Base-by-base conservation (phyloP, 441 rosid genomes). In the Aquilaria agallochum region DNA sequence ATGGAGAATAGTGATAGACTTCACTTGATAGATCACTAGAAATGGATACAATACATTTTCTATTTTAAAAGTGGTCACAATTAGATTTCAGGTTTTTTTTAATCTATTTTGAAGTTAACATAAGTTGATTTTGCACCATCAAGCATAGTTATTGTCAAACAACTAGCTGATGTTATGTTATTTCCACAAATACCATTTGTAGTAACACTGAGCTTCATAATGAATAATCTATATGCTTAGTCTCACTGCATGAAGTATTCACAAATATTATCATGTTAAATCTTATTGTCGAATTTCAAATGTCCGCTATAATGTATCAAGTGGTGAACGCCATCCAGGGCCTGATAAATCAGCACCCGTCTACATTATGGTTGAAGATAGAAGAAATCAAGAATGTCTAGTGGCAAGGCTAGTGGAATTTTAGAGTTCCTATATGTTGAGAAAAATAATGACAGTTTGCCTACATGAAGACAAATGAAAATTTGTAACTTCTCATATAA, bases 361-460 rank as follows among this genome's bases (percentile, higher is more conserved):
- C 60, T 91, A 91, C 71, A 78, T 86, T 12, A 91, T 92, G 9
- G 90, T 86, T 56, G 94, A 96, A 65, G 96, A 91, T 62, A 93
- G 97, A 56, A 96, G 97, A 72, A 91, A 91, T 70, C 94, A 84
- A 73, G 96, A 84, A 81, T 94, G 94, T 67, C 90, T 88, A 31
- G 93, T 93, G 6, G 76, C 54, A 74, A 80, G 71, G 97, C 84
- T 59, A 77, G 78, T 64, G 59, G 53, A 67, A 45, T 15, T 42
- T n/a, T 34, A 34, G 27, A 30, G 46, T 44, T 33, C 31, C 50
- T 50, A 45, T 6, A 52, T 50, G 42, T 5, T 36, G 42, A 5
- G 4, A 5, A 8, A 5, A 20, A 36, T 1, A 4, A 36, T 36
- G 42, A 36, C 42, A 36, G 42, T 36, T 5, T 36, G 42, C 9